A percentile compares a stretch with the other conserved stretches of the same genome.
These are phyloP conservation scores for Penicillium sp. DNA, from an alignment of 2,329 filamentous ascomycete species.

Conservation along the genomic window DNA sequence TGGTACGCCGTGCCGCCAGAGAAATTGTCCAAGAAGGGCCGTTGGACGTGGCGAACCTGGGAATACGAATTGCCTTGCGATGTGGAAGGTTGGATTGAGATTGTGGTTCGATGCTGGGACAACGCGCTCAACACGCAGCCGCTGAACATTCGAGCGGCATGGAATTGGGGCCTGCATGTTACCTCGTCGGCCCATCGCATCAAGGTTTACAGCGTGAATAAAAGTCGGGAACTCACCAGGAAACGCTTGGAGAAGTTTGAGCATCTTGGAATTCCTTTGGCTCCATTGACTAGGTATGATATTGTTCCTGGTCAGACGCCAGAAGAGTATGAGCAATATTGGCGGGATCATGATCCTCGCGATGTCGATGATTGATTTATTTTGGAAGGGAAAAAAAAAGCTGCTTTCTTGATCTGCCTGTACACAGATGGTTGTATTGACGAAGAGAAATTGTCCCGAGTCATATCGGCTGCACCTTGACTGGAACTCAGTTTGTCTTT, in stretches of 20 bases:
- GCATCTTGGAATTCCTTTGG: conserved; percentile 35
- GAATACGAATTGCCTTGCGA: conserved; percentile 64
- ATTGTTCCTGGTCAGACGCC: conserved; percentile 33
- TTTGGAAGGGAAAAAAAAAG: background rate
- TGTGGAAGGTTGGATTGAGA: conserved; percentile 64
- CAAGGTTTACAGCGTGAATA: conserved; percentile 45
- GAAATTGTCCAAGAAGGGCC: conserved; percentile 65
- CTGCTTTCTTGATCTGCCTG: background rate
- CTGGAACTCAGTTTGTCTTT: background rate
- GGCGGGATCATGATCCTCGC: conserved; percentile 35
- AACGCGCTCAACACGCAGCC: conserved; percentile 66
- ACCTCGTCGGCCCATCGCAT: conserved; percentile 46
- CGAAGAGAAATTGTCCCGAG: background rate
- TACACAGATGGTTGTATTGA: background rate
- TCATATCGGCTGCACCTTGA: background rate
- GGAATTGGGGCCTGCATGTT: conserved; percentile 52
- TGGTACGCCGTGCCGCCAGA: conserved; percentile 67
- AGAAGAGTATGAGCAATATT: conserved; percentile 39
- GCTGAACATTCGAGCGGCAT: conserved; percentile 57
- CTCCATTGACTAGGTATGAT: conserved; percentile 39
- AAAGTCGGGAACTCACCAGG: conserved; percentile 31
- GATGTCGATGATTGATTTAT: conserved; percentile 30
- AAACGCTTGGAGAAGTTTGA: conserved; percentile 37
- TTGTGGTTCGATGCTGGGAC: conserved; percentile 64
- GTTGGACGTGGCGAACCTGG: conserved; percentile 68